Evolutionary conservation across 805 yeast species (phyloP).

Genomic region (Suhomyces kilbournensis): DNA sequence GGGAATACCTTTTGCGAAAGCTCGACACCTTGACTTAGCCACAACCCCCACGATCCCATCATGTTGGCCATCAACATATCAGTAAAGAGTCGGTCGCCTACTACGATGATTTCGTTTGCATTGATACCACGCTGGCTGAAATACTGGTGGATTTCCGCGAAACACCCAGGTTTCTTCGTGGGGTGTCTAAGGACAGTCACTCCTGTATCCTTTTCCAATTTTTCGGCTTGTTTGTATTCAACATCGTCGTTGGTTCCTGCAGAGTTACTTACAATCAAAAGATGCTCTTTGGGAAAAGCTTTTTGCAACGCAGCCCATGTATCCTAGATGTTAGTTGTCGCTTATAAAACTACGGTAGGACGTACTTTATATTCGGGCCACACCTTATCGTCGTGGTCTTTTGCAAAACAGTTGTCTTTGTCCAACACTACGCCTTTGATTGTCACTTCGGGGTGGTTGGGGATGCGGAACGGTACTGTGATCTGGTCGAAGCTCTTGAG

Average conservation of each 20-base stretch:
- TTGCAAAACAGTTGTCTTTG: slow-evolving; percentile 93
- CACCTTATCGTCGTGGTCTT: slow-evolving; percentile 72
- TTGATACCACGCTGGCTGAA: slow-evolving; percentile 47
- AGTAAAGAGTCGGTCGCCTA: slow-evolving; percentile 90
- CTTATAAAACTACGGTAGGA: background rate
- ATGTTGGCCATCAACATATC: slow-evolving; percentile 91
- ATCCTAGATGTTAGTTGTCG: slow-evolving; percentile 11
- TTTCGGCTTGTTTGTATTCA: slow-evolving; percentile 54
- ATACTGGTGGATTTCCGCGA: slow-evolving; percentile 60
- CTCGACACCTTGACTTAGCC: slow-evolving; percentile 79
- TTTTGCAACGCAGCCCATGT: slow-evolving; percentile 53
- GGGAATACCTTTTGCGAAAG: slow-evolving; percentile 51
- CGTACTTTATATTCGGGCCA: slow-evolving; percentile 65
- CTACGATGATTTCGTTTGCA: slow-evolving; percentile 70
- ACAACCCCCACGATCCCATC: slow-evolving; percentile 84
- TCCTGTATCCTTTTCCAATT: slow-evolving; percentile 62
- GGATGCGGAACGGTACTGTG: slow-evolving; percentile 49
- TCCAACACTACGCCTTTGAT: slow-evolving; percentile 83
- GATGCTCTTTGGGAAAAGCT: slow-evolving; percentile 58
- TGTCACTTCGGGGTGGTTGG: slow-evolving; percentile 21
- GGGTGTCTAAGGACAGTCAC: slow-evolving; percentile 67
- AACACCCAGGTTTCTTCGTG: slow-evolving; percentile 82
- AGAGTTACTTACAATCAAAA: slow-evolving; percentile 84
- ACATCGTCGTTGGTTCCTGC: slow-evolving; percentile 86
- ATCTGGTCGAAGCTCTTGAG: slow-evolving; percentile 58